phyloP scores from a whole-genome alignment of 495 filamentous ascomycete genomes.

The Massariosphaeria phaeospora region DNA sequence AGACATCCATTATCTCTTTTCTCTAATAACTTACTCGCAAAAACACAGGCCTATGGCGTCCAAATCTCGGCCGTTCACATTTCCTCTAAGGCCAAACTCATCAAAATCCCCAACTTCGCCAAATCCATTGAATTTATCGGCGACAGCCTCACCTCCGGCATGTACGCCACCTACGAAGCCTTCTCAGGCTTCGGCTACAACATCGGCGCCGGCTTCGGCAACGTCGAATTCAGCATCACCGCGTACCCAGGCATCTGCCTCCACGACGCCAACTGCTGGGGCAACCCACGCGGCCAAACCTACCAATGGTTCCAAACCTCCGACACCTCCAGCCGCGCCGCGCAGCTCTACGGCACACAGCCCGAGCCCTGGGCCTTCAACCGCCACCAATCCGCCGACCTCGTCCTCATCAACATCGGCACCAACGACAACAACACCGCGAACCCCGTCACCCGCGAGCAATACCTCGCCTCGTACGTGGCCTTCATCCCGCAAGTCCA shows the following conservation, averaged over 20 bases:
- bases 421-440: slow-evolving; percentile 60
- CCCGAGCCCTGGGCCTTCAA: slow-evolving; percentile 59
- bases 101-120: slow-evolving; percentile 48
- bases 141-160: slow-evolving; percentile 54
- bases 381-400: slow-evolving; percentile 55
- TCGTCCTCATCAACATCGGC: slow-evolving; percentile 64
- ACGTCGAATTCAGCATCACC: slow-evolving; percentile 60
- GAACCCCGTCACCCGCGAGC: slow-evolving; percentile 53
- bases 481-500: slow-evolving; percentile 59
- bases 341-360: slow-evolving; percentile 48
- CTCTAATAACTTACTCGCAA: no score
- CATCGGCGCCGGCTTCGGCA: slow-evolving; percentile 56
- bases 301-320: slow-evolving; percentile 65
- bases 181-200: slow-evolving; percentile 57
- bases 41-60: slow-evolving; percentile 58
- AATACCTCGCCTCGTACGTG: slow-evolving; percentile 54
- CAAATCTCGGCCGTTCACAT: slow-evolving; percentile 57
- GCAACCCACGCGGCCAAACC: slow-evolving; percentile 50
- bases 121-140: slow-evolving; percentile 64
- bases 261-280: slow-evolving; percentile 56
- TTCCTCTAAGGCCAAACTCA: slow-evolving; percentile 44
- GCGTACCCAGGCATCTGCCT: slow-evolving; percentile 47
- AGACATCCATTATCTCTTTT: no score
- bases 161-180: slow-evolving; percentile 62
- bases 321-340: slow-evolving; percentile 53